Evolutionary conservation across 2,329 filamentous ascomycete species (phyloP), one percentile per base, ranked within the genome.

Genomic region (Ceratocystis papillata): DNA sequence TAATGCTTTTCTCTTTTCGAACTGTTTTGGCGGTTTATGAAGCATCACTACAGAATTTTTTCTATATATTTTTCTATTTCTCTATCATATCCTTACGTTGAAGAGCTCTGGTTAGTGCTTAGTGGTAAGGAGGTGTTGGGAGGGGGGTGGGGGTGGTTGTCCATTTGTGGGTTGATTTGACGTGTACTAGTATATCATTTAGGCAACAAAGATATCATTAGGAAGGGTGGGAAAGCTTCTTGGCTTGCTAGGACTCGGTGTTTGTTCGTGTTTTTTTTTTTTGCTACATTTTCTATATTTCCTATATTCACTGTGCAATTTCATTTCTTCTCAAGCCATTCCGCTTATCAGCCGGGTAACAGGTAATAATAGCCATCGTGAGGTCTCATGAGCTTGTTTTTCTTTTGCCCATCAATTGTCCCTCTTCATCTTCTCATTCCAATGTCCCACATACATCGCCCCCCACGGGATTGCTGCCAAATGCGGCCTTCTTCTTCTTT

Each of bases 181-280:
- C 28, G 33, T 57, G 28, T 57, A 57, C 4, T 57, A 57, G 53
- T 57, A 57, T 57, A 57, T 33, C 53, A 57, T 57, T 17, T 30
- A 57, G 28, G 53, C 53, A 57, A 57, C 53, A 57, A 57, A 30
- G 53, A 57, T 37, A 57, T 57, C 28, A 33, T 37, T 33, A 22
- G 17, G 33, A 30, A 30, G 25, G 7, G 50, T 28, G 28, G 53
- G 25, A 57, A 57, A 57, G 28, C 53, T 57, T 57, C 12, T 57
- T 57, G 33, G 53, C 25, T 57, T 57, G 33, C 8, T 33, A 17
- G 17, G 17, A 6, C 28, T 57, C 28, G 15, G 8, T 22, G 8
- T 37, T 6, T 48, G 15, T 41, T 41, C 37, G 15, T 30, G 44
- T 62, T 45, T 22, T 45, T 45, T 22, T 45, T 62, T 57, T 17